These are phyloP conservation scores for Cadophora sp. DNA, from an alignment of 2,329 filamentous ascomycete genomes.

Conservation along the genomic window DNA sequence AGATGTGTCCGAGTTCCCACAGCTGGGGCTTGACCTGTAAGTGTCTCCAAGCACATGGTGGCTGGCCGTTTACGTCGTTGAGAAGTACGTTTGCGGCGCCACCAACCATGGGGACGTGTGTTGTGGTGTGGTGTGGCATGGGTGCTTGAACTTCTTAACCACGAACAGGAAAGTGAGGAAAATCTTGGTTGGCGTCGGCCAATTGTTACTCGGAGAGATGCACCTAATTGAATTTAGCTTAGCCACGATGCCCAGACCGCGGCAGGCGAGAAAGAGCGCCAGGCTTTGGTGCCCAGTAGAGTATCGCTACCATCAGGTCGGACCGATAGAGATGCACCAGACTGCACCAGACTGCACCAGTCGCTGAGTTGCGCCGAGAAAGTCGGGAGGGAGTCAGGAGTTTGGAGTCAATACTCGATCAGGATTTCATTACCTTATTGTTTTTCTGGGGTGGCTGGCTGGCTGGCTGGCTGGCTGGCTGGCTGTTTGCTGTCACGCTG, in stretches of 20 bases:
- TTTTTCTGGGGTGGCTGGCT: neutral
- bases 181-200: constrained; percentile 5
- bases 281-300: constrained; percentile 4
- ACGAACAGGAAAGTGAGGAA: neutral
- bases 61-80: neutral
- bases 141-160: constrained; percentile 3
- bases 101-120: neutral
- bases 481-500: neutral
- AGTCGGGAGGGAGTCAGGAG: neutral
- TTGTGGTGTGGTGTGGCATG: neutral
- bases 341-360: neutral
- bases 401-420: neutral
- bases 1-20: constrained; percentile 10
- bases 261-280: neutral
- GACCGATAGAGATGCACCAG: constrained; percentile 16
- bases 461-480: no score
- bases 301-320: constrained; percentile 18
- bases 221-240: constrained; percentile 7
- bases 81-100: no score
- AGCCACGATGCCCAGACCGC: constrained; percentile 12
- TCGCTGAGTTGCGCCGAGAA: constrained; percentile 5
- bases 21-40: neutral
- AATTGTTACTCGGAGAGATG: constrained; percentile 5
- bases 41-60: constrained; percentile 5
- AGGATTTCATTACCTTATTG: neutral